Conservation (phyloP, 805 yeast genomes). For the Saturnispora gosingensis region DNA sequence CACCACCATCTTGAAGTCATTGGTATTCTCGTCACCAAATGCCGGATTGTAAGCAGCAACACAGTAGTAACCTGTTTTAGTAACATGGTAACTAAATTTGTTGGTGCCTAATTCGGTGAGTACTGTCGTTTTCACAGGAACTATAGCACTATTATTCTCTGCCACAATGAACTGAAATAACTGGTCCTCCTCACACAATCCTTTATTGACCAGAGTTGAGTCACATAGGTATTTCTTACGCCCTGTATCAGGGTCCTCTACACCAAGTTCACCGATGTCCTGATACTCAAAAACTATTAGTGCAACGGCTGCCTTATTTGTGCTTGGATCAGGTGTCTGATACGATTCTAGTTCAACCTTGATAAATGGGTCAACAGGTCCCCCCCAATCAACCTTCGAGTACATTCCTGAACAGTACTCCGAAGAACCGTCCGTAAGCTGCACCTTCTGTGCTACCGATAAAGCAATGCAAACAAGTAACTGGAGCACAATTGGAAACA, state of each 20-base stretch:
- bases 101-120: conserved; percentile 51
- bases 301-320: conserved; percentile 41
- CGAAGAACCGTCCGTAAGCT: conserved; percentile 39
- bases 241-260: conserved; percentile 32
- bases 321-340: conserved; percentile 25
- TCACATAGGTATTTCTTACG: conserved; percentile 62
- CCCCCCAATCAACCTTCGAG: conserved; percentile 80
- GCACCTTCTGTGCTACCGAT: conserved; percentile 35
- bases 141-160: conserved; percentile 30
- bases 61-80: conserved; percentile 85
- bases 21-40: conserved; percentile 15
- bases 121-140: conserved; percentile 48
- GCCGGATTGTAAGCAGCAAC: conserved; percentile 56
- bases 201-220: conserved; percentile 46
- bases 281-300: conserved; percentile 76
- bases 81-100: conserved; percentile 53
- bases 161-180: conserved; percentile 56
- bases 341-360: conserved; percentile 35
- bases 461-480: background rate
- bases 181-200: conserved; percentile 45
- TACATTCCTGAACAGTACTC: conserved; percentile 90
- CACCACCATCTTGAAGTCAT: conserved; percentile 53
- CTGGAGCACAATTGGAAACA: background rate
- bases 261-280: conserved; percentile 66
- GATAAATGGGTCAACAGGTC: conserved; percentile 55